A percentile compares a stretch with the other conserved stretches of the same genome.
Evolutionary conservation across 129 eudicot genomes (phyloP).

Genomic region (Heracleum sosnowskyi): DNA sequence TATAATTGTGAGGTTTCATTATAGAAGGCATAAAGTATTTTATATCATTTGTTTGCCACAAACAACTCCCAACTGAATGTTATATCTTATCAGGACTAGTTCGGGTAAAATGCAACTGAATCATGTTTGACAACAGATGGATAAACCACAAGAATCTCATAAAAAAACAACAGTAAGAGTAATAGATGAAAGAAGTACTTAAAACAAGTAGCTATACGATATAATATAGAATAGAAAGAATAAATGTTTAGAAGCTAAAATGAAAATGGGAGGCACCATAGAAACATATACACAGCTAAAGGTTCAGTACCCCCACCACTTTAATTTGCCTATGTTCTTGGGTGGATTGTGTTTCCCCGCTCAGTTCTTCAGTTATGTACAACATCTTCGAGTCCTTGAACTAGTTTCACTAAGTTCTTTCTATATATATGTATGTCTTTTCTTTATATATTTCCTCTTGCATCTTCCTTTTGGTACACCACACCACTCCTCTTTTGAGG

Average conservation of each 20-base stretch:
- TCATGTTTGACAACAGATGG: neutral
- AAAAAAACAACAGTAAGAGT: neutral
- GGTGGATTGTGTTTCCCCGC: neutral
- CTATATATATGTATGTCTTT: neutral
- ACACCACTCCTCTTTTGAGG: neutral
- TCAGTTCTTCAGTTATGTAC: neutral
- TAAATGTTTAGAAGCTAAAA: no score
- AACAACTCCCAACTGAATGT: neutral
- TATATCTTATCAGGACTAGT: neutral
- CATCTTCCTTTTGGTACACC: neutral
- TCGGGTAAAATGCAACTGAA: neutral
- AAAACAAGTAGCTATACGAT: neutral
- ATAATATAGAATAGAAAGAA: no score
- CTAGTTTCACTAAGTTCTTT: neutral
- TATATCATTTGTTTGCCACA: no score
- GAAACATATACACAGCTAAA: no score
- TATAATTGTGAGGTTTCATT: neutral
- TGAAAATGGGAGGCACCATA: no score
- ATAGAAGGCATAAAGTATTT: neutral
- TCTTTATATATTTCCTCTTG: neutral
- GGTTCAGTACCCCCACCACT: neutral
- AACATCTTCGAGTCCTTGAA: neutral
- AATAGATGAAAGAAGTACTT: neutral
- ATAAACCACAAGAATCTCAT: neutral
- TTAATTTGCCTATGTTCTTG: neutral